Evolutionary conservation across 2,329 filamentous ascomycete genomes (phyloP).

Genomic region (Purpureocillium lavendulum): DNA sequence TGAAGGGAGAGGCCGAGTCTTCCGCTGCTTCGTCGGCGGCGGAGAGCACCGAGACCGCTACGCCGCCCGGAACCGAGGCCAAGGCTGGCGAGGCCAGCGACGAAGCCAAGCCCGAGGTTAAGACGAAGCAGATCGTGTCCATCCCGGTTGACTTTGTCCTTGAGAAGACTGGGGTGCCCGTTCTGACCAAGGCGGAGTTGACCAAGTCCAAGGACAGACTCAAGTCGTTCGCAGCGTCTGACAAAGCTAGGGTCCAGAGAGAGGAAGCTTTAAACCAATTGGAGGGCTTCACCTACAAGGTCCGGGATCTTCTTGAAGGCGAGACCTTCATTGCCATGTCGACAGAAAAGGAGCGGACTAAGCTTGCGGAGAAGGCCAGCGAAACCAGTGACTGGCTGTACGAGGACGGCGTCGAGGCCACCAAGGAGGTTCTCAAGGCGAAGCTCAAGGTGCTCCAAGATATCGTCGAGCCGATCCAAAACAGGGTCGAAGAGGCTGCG

Average conservation of each 20-base stretch:
- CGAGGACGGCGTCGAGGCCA: constrained; percentile 70
- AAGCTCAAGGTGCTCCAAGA: constrained; percentile 70
- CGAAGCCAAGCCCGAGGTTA: constrained; percentile 42
- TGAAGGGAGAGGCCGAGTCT: constrained; percentile 31
- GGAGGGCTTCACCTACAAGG: constrained; percentile 87
- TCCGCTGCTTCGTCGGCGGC: constrained; percentile 9
- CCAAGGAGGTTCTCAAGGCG: constrained; percentile 63
- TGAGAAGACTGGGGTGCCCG: constrained; percentile 40
- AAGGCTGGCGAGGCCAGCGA: constrained; percentile 30
- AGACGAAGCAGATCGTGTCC: constrained; percentile 49
- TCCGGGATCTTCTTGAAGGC: constrained; percentile 73
- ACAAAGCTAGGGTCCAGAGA: constrained; percentile 64
- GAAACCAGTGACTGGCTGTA: constrained; percentile 85
- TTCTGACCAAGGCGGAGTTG: constrained; percentile 40
- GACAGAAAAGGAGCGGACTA: constrained; percentile 56
- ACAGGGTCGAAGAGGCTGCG: constrained; percentile 62
- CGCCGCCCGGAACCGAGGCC: constrained; percentile 19
- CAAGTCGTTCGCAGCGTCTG: constrained; percentile 76
- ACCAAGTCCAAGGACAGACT: constrained; percentile 59
- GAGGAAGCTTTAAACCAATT: constrained; percentile 88
- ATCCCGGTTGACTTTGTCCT: constrained; percentile 43
- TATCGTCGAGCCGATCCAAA: constrained; percentile 69
- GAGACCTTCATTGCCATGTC: constrained; percentile 66
- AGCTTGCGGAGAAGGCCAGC: constrained; percentile 60
- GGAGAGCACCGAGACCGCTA: constrained; percentile 12